Conservation (phyloP, 2,329 filamentous ascomycete genomes). For the Epichloe aotearoae region DNA sequence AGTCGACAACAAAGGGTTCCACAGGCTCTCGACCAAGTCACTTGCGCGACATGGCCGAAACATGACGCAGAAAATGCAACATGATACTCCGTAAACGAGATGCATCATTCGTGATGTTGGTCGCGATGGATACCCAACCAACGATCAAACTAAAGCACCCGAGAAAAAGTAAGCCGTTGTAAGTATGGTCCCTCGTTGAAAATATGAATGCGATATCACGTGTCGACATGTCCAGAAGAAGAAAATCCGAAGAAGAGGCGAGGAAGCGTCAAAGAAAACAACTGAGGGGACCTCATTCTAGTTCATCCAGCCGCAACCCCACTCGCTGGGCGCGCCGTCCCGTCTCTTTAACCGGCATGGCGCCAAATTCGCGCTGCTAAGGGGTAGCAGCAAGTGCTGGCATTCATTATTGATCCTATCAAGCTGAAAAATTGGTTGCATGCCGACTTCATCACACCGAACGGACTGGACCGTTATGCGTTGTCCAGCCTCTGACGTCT, state of each 20-base stretch:
- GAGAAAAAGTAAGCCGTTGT: neutral
- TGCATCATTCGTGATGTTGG: neutral
- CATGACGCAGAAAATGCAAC: neutral
- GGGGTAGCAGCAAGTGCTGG: no score
- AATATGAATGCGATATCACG: neutral
- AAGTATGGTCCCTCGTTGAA: neutral
- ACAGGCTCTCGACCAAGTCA: neutral
- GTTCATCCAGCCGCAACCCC: neutral
- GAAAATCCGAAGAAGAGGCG: neutral
- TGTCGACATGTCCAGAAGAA: neutral
- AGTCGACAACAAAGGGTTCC: neutral
- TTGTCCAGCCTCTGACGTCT: neutral
- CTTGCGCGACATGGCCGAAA: neutral
- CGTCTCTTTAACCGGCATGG: neutral
- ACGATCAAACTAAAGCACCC: neutral
- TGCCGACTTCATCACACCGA: neutral
- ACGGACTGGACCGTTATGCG: neutral
- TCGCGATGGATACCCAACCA: neutral
- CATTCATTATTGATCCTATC: neutral
- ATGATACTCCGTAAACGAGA: neutral
- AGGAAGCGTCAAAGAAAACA: neutral
- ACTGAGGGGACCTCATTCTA: neutral
- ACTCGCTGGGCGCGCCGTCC: constrained; percentile 1
- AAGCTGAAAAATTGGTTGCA: neutral
- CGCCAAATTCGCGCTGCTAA: no score